These are phyloP conservation scores for Bisporella sp. DNA, from an alignment of 2,329 filamentous ascomycete genomes.

Conservation along the genomic window DNA sequence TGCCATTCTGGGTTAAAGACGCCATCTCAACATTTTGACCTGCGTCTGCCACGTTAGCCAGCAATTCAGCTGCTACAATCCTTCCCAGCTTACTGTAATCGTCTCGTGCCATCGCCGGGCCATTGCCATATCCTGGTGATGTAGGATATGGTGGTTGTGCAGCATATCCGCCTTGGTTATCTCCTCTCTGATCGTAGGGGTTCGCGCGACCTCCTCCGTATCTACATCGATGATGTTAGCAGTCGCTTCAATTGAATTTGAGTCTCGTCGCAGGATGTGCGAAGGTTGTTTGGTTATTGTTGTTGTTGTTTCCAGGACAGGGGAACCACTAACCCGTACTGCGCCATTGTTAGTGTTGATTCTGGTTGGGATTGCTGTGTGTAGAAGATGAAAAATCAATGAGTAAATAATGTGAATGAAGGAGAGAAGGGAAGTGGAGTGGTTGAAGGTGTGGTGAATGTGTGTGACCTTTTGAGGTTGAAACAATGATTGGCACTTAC, in stretches of 20 bases:
- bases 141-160: slow-evolving; percentile 1
- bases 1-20: slow-evolving; percentile 39
- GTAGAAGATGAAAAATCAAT: neutral
- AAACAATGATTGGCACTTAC: neutral
- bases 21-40: slow-evolving; percentile 59
- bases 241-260: neutral
- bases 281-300: neutral
- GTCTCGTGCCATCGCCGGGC: slow-evolving; percentile 30
- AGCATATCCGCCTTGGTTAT: slow-evolving; percentile 11
- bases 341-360: slow-evolving; percentile 21
- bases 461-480: neutral
- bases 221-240: slow-evolving; percentile 28
- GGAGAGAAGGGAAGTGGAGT: neutral
- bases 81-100: slow-evolving; percentile 24
- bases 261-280: neutral
- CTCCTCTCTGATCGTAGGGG: slow-evolving; percentile 51
- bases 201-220: slow-evolving; percentile 48
- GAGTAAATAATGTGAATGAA: neutral
- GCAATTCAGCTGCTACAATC: neutral
- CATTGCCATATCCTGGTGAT: slow-evolving; percentile 28
- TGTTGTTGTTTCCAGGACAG: neutral
- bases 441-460: neutral
- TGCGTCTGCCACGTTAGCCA: slow-evolving; percentile 7
- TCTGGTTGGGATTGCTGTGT: neutral
- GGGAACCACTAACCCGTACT: slow-evolving; percentile 25